Evolutionary conservation across 129 eudicot species (phyloP), one percentile per base, ranked within the genome.

Genomic region (Sambucus nigra): DNA sequence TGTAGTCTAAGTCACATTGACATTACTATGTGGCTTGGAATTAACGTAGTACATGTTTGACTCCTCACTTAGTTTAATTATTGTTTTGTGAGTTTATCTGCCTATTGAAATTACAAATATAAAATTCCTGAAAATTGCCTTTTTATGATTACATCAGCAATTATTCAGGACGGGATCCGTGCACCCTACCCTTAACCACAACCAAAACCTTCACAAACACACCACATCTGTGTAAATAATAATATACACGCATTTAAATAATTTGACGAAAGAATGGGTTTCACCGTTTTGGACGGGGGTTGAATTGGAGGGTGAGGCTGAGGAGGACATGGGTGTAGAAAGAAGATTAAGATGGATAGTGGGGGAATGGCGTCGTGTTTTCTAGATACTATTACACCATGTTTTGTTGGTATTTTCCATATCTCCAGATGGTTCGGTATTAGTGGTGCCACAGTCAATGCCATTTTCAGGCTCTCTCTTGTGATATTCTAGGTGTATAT

Each of bases 141-240:
- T n/a, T n/a, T n/a, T n/a, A n/a, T n/a, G n/a, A n/a, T n/a, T n/a
- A n/a, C n/a, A n/a, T n/a, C n/a, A n/a, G n/a, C n/a, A n/a, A n/a
- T n/a, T n/a, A n/a, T n/a, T n/a, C n/a, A n/a, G n/a, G n/a, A n/a
- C n/a, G n/a, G n/a, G n/a, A n/a, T n/a, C 94, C 88, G 38, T 89
- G 97, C 32, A 89, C 95, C 66, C 92, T 69, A 12, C 95, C 97
- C 66, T 74, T 81, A 4, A 85, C 62, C 76, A 68, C 76, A 27
- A 73, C 82, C 65, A 70, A 73, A 70, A 81, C 85, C 97, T 89
- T 84, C 23, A 54, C 68, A 59, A 28, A 11, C 48, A 56, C 35
- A 29, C 8, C 5, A 8, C 35, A 29, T 29, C 8, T 3, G 8
- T 3, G 8, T 29, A 3, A 29, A 29, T 29, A 29, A 29, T 29